Evolutionary conservation across 768 basidiomycete genomes (phyloP), one percentile per base, ranked within the genome.

Genomic region (Pisolithus sp.): DNA sequence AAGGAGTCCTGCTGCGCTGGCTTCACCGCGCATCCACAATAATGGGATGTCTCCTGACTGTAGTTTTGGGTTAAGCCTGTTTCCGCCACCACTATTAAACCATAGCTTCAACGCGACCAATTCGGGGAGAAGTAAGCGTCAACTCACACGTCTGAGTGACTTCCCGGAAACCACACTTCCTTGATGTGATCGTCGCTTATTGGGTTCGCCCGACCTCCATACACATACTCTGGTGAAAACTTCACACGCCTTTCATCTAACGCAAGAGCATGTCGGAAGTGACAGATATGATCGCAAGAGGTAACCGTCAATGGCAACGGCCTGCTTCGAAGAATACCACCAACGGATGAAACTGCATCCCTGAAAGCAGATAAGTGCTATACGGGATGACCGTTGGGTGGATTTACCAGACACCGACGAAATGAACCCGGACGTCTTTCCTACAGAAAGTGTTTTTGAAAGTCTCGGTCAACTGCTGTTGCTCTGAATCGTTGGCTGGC

Each of bases 301-400:
- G 52, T 53, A 17, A 61, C 63, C 7, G 71, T 71, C 20, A 52
- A 55, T 5, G 76, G 73, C 7, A 74, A 51, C 20, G 53, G 62
- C 12, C 53, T 63, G 12, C 51, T 56, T 39, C 73, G 58, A 2
- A 65, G 37, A 3, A 75, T 10, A 5, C n/a, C 17, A 45, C 76
- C 73, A 40, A 77, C 65, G 0, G 76, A 74, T 3, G 76, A 76
- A 4, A 77, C 76, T 0, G 75, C 75, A 30, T 77, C 76, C 76
- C 75, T 77, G 46, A 4, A 3, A 10, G 15, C 5, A 17, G 20
- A 15, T 44, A 8, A 50, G 31, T 2, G 23, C 26, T 17, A 40
- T 13, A 10, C 6, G 12, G 28, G 8, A 18, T 31, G 30, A 24
- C 49, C 21, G 26, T 30, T 1, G 12, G 36, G 28, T 9, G 53